Conservation (phyloP, 2,329 filamentous ascomycete species). For the Torrubiella hemipterigena region DNA sequence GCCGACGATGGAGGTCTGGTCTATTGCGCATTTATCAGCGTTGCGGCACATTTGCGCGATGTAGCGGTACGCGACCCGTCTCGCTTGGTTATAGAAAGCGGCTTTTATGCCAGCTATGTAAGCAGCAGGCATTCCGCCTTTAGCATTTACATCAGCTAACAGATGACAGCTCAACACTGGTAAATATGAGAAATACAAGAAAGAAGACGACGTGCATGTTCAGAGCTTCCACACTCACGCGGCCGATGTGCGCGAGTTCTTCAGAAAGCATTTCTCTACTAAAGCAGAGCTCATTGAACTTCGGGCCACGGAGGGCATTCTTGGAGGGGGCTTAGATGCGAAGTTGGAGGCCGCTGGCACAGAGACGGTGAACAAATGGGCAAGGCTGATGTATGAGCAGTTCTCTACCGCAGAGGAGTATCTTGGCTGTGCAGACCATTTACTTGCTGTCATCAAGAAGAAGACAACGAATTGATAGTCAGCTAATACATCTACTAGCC, state of each 20-base stretch:
- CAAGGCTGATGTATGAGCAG: constrained; percentile 4
- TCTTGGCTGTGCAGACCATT: constrained; percentile 6
- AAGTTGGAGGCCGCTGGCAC: constrained; percentile 4
- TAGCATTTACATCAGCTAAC: neutral
- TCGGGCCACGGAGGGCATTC: constrained; percentile 7
- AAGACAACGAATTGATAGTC: no score
- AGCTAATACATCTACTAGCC: no score
- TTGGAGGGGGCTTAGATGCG: constrained; percentile 7
- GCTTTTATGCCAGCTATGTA: constrained; percentile 6
- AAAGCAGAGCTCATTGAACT: constrained; percentile 6
- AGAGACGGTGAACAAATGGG: constrained; percentile 4
- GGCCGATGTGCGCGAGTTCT: constrained; percentile 3
- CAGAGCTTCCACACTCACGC: constrained; percentile 5
- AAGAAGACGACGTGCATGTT: neutral
- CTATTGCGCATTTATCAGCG: constrained; percentile 4
- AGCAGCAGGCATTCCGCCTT: neutral
- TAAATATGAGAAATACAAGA: constrained; percentile 4
- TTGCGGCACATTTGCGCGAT: constrained; percentile 5
- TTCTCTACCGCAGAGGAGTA: constrained; percentile 6
- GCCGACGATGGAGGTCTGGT: constrained; percentile 3
- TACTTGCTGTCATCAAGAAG: constrained; percentile 4
- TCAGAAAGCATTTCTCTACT: constrained; percentile 4
- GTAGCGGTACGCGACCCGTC: constrained; percentile 5
- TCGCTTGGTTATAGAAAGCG: constrained; percentile 1
- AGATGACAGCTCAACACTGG: constrained; percentile 2